Base-by-base conservation (phyloP, 768 basidiomycete genomes). In the Psilocybe sp. region DNA sequence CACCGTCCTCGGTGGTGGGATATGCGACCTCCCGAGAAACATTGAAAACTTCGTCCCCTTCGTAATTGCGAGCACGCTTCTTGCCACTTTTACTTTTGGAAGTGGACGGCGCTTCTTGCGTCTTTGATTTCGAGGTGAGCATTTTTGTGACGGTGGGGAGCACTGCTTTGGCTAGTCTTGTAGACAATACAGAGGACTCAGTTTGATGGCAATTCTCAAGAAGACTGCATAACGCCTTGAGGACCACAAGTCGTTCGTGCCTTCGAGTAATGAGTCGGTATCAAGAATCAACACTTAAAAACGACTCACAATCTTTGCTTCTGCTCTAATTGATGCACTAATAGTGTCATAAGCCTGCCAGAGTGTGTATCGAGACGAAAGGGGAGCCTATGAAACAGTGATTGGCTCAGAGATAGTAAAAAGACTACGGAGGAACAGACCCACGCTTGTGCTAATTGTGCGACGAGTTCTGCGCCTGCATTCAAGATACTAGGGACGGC, bases 11-110 rank as follows among this genome's bases (percentile, higher is more conserved):
- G 2, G 49, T 44, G 0, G 75, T 77, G 1, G 74, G 65, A 58
- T 79, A 87, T 15, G 82, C 56, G 7, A 78, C 69, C 40, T 74
- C 64, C 40, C 71, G 70, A 2, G 74, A 63, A 7, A 68, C 58
- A 46, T 76, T 80, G 65, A 93, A 82, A 5, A 86, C 68, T 58
- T 87, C 88, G 47, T 89, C 89, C 9, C 81, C 87, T 64, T 92
- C 87, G 55, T 83, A 91, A 11, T 76, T 83, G 16, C 82, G 78
- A 15, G 77, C 74, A 40, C 85, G 74, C 63, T 89, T 92, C 64
- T 82, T 91, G 47, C 80, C 78, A 57, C 81, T 83, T 61, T 73
- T 81, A 12, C 60, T 70, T 51, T 67, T 72, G 11, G 58, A 68
- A 40, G 56, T 48, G 13, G 56, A 35, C 2, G 55, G 58, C 37